phyloP scores from a whole-genome alignment of 2,329 filamentous ascomycete species.

The Colletotrichum camelliae region DNA sequence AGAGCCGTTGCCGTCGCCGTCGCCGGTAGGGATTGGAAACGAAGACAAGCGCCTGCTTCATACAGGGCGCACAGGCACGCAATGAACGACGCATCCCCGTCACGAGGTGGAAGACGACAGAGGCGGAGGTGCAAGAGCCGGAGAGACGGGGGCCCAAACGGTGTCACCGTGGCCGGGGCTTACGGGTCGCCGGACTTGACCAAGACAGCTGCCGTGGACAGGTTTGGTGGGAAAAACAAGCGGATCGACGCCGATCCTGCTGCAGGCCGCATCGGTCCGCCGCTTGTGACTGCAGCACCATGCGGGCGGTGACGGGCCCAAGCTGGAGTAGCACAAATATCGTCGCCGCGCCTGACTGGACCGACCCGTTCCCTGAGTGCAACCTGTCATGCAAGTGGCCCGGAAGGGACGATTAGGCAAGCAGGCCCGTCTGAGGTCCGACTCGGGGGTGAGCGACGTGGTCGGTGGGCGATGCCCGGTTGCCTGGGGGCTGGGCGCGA shows the following conservation, averaged over 20 bases:
- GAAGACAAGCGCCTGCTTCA: not conserved
- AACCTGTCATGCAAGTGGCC: constrained; percentile 9
- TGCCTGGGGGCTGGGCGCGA: not conserved
- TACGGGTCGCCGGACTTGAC: constrained; percentile 1
- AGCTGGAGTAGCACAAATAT: constrained; percentile 15
- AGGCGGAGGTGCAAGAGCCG: constrained; percentile 1
- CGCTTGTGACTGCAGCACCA: constrained; percentile 21
- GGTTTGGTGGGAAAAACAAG: constrained; percentile 13
- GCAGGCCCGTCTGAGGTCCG: not conserved
- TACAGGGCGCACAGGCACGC: not conserved
- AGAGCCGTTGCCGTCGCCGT: not conserved
- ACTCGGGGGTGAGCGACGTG: not conserved
- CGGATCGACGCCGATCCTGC: constrained; percentile 25
- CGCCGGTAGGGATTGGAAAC: not conserved
- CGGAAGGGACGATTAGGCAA: not conserved
- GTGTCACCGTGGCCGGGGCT: constrained; percentile 4
- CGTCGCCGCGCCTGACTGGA: not conserved
- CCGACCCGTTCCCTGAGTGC: not conserved
- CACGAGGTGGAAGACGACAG: not conserved
- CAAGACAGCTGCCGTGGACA: constrained; percentile 10
- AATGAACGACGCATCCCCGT: not conserved
- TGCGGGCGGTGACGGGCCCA: constrained; percentile 23
- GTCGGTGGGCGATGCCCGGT: not conserved
- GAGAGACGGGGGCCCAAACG: not conserved
- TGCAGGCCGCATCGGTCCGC: constrained; percentile 25